phyloP scores from a whole-genome alignment of 23 red algal species.

The Pyropia yezoensis region DNA sequence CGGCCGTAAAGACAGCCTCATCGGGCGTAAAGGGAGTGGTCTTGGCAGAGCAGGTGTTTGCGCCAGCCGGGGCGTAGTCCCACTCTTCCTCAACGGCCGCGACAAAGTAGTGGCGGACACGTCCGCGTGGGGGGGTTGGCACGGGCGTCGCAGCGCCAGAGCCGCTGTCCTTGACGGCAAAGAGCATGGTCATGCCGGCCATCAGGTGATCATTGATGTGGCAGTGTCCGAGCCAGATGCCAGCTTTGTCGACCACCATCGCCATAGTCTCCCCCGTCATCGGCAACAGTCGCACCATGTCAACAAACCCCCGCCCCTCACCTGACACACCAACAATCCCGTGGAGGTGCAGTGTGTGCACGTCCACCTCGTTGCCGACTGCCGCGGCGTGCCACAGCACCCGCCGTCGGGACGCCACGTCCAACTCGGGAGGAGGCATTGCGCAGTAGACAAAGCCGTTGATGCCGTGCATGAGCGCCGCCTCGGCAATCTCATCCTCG shows the following conservation, averaged over 20 bases:
- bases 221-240: constrained; percentile 24
- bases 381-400: constrained; percentile 4
- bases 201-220: constrained; percentile 30
- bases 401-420: neutral
- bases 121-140: neutral
- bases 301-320: constrained; percentile 7
- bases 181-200: constrained; percentile 3
- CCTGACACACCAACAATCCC: constrained; percentile 16
- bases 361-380: constrained; percentile 34
- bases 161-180: too few relatives aligned
- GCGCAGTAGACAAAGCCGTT: constrained; percentile 25
- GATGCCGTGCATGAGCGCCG: constrained; percentile 29
- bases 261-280: constrained; percentile 6
- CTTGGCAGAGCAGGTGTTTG: constrained; percentile 2
- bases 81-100: constrained; percentile 20
- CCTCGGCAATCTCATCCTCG: constrained; percentile 9
- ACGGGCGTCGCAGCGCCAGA: neutral
- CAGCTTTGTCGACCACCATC: constrained; percentile 19
- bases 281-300: constrained; percentile 29
- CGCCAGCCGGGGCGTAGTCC: constrained; percentile 21
- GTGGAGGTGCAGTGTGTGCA: constrained; percentile 30
- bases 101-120: constrained; percentile 19
- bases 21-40: constrained; percentile 10
- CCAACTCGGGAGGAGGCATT: constrained; percentile 2
- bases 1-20: constrained; percentile 16